Percentiles rank a stretch among this genome's conserved stretches.
Evolutionary conservation across 148 eudicot genomes (phyloP).

Genomic region (Arbutus unedo): DNA sequence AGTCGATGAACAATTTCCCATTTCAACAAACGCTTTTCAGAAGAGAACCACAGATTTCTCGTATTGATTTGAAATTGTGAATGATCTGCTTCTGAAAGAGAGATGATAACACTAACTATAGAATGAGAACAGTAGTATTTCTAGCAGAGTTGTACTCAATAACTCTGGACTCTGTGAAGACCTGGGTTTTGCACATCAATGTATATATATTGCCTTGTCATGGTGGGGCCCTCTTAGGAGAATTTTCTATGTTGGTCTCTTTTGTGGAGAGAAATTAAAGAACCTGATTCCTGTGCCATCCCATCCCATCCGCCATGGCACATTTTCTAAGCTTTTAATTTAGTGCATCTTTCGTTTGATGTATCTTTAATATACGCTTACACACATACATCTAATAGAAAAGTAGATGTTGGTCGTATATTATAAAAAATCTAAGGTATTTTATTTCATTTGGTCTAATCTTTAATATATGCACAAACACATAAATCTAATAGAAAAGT

Average conservation of each 20-base stretch:
- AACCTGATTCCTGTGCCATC: conserved; percentile 22
- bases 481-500: background rate
- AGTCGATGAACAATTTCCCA: conserved; percentile 30
- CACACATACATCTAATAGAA: background rate
- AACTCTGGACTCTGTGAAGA: background rate
- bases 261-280: conserved; percentile 4
- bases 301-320: background rate
- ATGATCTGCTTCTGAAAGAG: background rate
- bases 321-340: background rate
- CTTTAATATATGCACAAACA: background rate
- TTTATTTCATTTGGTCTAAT: background rate
- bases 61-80: background rate
- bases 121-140: background rate
- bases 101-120: background rate
- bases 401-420: background rate
- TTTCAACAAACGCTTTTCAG: conserved; percentile 6
- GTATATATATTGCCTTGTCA: background rate
- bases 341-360: background rate
- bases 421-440: background rate
- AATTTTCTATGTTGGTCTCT: conserved; percentile 7
- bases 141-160: background rate
- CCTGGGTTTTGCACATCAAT: background rate
- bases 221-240: background rate
- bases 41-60: background rate
- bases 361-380: background rate